Conservation (phyloP, 2,329 filamentous ascomycete genomes). For the Botrytis porri region DNA sequence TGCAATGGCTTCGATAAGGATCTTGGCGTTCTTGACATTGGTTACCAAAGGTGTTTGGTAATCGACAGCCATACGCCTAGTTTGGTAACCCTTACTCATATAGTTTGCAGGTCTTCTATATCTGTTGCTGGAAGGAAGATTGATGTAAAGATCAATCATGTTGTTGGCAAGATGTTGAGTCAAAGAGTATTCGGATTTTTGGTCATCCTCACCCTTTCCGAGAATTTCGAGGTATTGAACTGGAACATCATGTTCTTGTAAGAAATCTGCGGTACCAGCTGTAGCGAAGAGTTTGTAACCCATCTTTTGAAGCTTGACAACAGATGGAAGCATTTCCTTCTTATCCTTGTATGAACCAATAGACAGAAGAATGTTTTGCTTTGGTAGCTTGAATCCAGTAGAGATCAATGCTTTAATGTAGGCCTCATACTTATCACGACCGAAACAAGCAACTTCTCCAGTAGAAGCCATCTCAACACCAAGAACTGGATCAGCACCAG, state of each 20-base stretch:
- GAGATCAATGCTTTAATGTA: slow-evolving; percentile 96
- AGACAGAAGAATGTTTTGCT: slow-evolving; percentile 91
- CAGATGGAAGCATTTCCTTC: slow-evolving; percentile 91
- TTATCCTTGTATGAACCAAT: slow-evolving; percentile 99
- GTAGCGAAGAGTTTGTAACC: slow-evolving; percentile 97
- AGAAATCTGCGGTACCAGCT: slow-evolving; percentile 92
- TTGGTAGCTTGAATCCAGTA: slow-evolving; percentile 93
- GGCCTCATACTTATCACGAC: slow-evolving; percentile 92
- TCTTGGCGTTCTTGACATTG: slow-evolving; percentile 99
- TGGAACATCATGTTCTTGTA: slow-evolving; percentile 86
- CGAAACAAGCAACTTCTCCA: slow-evolving; percentile 96
- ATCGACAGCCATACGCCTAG: slow-evolving; percentile 91
- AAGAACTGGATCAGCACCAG: slow-evolving; percentile 90
- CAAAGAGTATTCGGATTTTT: slow-evolving; percentile 93
- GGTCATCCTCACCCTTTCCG: slow-evolving; percentile 71
- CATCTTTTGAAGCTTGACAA: slow-evolving; percentile 82
- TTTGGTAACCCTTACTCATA: slow-evolving; percentile 96
- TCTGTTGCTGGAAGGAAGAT: slow-evolving; percentile 96
- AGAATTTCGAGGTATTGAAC: slow-evolving; percentile 94
- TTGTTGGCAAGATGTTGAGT: slow-evolving; percentile 97
- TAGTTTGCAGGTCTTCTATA: slow-evolving; percentile 96
- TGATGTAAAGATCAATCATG: slow-evolving; percentile 95
- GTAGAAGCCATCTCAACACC: slow-evolving; percentile 99
- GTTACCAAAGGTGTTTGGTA: slow-evolving; percentile 96
- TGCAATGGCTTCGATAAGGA: slow-evolving; percentile 89